These are phyloP conservation scores for Porphyrellus sp. DNA, from an alignment of 1,284 basidiomycete species.

Conservation along the genomic window DNA sequence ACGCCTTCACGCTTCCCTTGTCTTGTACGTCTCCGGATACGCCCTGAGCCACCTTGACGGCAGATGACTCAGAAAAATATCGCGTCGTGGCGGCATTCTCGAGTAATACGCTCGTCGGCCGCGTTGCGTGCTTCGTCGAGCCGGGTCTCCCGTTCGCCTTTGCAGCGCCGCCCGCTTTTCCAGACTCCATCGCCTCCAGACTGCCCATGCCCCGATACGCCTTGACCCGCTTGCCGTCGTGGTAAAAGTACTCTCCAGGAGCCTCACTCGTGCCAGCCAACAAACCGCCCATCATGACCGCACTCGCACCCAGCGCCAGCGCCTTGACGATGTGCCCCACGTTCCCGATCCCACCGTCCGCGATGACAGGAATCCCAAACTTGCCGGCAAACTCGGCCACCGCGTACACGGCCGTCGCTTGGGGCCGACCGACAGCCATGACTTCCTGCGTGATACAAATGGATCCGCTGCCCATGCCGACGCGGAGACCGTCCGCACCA, in stretches of 20 bases:
- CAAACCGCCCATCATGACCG: conserved; percentile 98
- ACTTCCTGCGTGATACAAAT: conserved; percentile 99
- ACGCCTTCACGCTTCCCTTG: conserved; percentile 91
- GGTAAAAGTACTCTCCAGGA: conserved; percentile 98
- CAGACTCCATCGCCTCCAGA: conserved; percentile 94
- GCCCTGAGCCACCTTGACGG: conserved; percentile 96
- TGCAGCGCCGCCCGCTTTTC: conserved; percentile 44
- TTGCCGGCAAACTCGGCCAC: conserved; percentile 91
- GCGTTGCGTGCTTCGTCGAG: conserved; percentile 48
- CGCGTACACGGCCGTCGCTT: conserved; percentile 94
- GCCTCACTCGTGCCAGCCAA: conserved; percentile 96
- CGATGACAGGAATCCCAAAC: conserved; percentile 96
- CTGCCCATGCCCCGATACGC: conserved; percentile 98
- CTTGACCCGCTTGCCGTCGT: conserved; percentile 98
- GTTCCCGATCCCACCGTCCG: conserved; percentile 96
- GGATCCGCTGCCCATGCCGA: conserved; percentile 98
- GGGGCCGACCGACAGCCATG: conserved; percentile 98
- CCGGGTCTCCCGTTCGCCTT: conserved; percentile 34
- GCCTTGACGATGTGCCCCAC: conserved; percentile 99
- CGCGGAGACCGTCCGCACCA: conserved; percentile 90
- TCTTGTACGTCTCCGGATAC: conserved; percentile 97
- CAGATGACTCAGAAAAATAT: conserved; percentile 95
- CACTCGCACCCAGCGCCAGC: conserved; percentile 87
- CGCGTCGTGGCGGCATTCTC: conserved; percentile 97
- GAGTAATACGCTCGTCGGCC: conserved; percentile 47